These are phyloP conservation scores for Metroxylon sagu DNA, from an alignment of 176 grass and related monocot species.

Conservation along the genomic window DNA sequence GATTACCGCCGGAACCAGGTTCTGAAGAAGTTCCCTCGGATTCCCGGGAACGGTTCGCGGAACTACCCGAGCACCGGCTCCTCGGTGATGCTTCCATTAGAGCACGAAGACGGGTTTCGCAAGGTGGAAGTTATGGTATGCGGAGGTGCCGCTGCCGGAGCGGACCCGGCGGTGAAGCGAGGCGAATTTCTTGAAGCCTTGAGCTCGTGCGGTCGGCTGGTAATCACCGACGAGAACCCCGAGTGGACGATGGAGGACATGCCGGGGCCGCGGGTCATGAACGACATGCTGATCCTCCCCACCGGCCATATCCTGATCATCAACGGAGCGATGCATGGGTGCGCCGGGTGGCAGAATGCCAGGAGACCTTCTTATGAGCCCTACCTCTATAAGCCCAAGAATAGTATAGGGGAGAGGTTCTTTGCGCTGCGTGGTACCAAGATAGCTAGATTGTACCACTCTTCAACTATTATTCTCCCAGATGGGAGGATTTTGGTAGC, in stretches of 20 bases:
- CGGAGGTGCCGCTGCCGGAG: slow-evolving; percentile 20
- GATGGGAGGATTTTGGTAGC: slow-evolving; percentile 30
- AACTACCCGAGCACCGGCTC: slow-evolving; percentile 40
- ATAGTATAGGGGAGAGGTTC: slow-evolving; percentile 9
- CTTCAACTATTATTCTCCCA: slow-evolving; percentile 21
- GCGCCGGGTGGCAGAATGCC: slow-evolving; percentile 11
- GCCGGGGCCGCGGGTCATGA: slow-evolving; percentile 12
- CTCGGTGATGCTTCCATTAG: slow-evolving; percentile 33
- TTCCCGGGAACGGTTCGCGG: slow-evolving; percentile 26
- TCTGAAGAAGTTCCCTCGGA: slow-evolving; percentile 26
- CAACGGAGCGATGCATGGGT: slow-evolving; percentile 8
- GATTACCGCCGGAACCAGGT: slow-evolving; percentile 20
- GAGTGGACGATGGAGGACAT: slow-evolving; percentile 10
- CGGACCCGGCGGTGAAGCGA: slow-evolving; percentile 9
- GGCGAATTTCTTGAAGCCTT: slow-evolving; percentile 10
- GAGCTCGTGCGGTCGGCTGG: slow-evolving; percentile 26
- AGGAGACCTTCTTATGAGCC: slow-evolving; percentile 4
- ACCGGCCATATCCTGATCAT: slow-evolving; percentile 8
- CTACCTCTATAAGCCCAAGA: slow-evolving; percentile 26
- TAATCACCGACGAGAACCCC: slow-evolving; percentile 2
- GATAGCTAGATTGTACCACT: slow-evolving; percentile 35
- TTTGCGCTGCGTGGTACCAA: slow-evolving; percentile 3
- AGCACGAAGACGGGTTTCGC: slow-evolving; percentile 26
- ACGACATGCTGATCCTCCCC: slow-evolving; percentile 10
- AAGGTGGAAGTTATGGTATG: slow-evolving; percentile 32